Evolutionary conservation across 2,329 filamentous ascomycete genomes (phyloP), one percentile per base, ranked within the genome.

Genomic region (Grosmannia penicillata): DNA sequence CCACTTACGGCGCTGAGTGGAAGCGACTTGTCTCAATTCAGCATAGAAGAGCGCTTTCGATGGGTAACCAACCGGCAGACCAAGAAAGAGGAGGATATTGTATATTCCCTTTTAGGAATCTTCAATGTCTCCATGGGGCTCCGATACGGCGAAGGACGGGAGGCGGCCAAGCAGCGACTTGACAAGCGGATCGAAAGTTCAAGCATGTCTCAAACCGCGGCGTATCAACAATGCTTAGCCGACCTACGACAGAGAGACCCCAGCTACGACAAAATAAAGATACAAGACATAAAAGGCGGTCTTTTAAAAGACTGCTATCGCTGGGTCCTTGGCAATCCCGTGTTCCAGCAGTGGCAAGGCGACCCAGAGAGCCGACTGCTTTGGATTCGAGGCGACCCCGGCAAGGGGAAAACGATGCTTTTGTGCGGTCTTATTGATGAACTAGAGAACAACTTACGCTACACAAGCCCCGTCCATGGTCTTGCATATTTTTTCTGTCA

Each of bases 381-480:
- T 4, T 61, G 57, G 60, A 49, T 62, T 14, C 56, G 46, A 15
- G 57, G 57, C 0, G 54, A 55, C 33, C 53, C 60, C 0, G 60
- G 61, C 3, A 64, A 60, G 24, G 61, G 61, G 4, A 65, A 65
- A 44, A 65, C 60, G 0, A 64, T 64, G 57, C 44, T 63, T 0
- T 33, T 64, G 0, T 57, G 53, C 11, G 56, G 58, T 3, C 55
- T 63, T 23, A 54, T 63, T 27, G 38, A 60, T 39, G 47, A 61
- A 17, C 42, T 60, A 18, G 10, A 42, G 14, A 10, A 29, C 13
- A 11, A 14, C 23, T 4, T 4, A 7, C 6, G 13, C 11, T 4
- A 27, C 6, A 7, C 4, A 13, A n/a, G 17, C 6, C 8, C 8
- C 2, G 22, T 25, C 4, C 10, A 5, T 8, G 11, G 6, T 14